Base-by-base conservation (phyloP, 306 rosid species). In the Vachellia pachyceras region DNA sequence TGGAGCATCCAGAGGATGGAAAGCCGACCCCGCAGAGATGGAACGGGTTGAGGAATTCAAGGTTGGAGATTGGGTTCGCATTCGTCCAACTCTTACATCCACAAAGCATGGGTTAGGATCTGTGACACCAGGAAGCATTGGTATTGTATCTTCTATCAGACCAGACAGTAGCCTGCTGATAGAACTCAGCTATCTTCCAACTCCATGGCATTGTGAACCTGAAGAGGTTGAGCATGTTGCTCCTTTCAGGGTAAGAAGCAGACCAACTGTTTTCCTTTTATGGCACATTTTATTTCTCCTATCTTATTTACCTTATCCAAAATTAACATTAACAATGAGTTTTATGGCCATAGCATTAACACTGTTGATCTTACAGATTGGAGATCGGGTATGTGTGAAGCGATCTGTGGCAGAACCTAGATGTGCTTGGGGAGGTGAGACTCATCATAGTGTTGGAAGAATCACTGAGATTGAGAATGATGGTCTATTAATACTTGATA, bases 1-100 rank as follows among this genome's bases (percentile, higher is more conserved):
- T 69, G 94, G 94, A 81, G 92, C 92, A 47, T 92, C 92, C 35
- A 92, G 94, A 84, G 94, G 97, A 83, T 92, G 97, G 94, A 88
- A 92, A 82, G 94, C 97, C 79, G 94, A 92, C 88, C 97, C 94
- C 67, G 97, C 92, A 33, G 94, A 92, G 80, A 87, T 92, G 91
- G 90, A 90, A 75, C 89, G 94, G 76, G 92, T 92, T 63, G 92
- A 92, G 85, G 94, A 92, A 84, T 92, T 87, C 84, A 92, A 90
- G 83, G 94, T 92, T 52, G 91, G 97, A 72, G 94, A 92, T 52
- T 92, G 97, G 97, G 97, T 92, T 77, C 92, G 92, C 47, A 90
- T 92, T 35, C 94, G 94, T 46, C 94, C 94, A n/a, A 83, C 90
- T 71, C 97, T 92, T 76, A 90, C 97, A 44, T 81, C 88, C 14